A percentile compares a stretch with the other conserved stretches of the same genome.
Evolutionary conservation across 352 stramenopile species (phyloP).

Genomic region (Peronospora belbahrii): DNA sequence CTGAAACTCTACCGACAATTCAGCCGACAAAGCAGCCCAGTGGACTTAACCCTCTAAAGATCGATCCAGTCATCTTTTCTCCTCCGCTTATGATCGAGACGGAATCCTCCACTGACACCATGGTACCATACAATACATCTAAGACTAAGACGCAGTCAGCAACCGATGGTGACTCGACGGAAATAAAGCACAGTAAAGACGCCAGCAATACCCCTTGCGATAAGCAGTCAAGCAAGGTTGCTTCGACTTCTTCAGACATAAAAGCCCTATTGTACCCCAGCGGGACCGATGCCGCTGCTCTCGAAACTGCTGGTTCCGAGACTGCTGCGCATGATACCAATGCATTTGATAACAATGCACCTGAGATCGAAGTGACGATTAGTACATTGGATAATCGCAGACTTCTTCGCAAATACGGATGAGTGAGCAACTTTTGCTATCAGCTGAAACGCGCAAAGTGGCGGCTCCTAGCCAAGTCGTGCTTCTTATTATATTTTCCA

Average conservation of each 20-base stretch:
- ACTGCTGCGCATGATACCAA: too few relatives aligned
- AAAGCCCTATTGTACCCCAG: too few relatives aligned
- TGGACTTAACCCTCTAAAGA: too few relatives aligned
- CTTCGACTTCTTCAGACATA: not conserved
- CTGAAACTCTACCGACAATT: not conserved
- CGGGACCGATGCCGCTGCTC: conserved; percentile 1
- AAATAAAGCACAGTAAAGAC: not conserved
- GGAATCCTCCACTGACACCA: not conserved
- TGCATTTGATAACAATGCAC: not conserved
- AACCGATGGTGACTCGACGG: not conserved
- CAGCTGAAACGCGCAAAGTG: not conserved
- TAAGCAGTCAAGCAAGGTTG: not conserved
- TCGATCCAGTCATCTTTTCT: conserved; percentile 2
- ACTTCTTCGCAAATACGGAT: conserved; percentile 10
- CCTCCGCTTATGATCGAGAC: conserved; percentile 9
- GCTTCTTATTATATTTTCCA: conserved; percentile 20
- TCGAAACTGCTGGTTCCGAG: too few relatives aligned
- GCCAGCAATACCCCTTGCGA: not conserved
- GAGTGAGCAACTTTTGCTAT: not conserved
- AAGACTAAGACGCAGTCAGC: not conserved
- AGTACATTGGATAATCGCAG: not conserved
- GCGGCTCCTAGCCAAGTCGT: conserved; percentile 3
- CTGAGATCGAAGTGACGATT: not conserved
- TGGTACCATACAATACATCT: not conserved
- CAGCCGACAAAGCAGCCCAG: too few relatives aligned